Conservation (phyloP, 1,139 yeast species). For the Diutina rugosa region DNA sequence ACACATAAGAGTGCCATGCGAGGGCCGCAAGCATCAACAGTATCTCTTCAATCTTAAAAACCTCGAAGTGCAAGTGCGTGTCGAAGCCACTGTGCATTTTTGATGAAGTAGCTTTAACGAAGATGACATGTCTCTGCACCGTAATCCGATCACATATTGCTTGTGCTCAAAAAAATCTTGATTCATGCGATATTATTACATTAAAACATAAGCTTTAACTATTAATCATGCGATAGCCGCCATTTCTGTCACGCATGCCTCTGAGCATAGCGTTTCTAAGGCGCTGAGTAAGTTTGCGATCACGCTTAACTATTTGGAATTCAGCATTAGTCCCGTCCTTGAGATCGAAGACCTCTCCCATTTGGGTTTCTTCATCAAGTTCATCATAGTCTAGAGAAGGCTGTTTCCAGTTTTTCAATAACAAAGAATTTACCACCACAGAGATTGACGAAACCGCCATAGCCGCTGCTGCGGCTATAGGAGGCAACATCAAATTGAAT, state of each 20-base stretch:
- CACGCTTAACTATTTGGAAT: background rate
- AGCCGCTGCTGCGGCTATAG: constrained; percentile 85
- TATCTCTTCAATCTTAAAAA: no score
- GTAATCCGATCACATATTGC: no score
- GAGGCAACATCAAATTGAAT: constrained; percentile 64
- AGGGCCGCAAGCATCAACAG: no score
- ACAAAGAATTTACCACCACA: constrained; percentile 71
- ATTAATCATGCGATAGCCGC: background rate
- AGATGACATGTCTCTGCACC: no score
- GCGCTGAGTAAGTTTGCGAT: background rate
- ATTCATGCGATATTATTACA: background rate
- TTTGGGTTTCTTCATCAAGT: background rate
- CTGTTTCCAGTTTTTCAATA: constrained; percentile 51
- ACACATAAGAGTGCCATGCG: background rate
- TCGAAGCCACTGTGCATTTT: no score
- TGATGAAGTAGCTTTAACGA: no score
- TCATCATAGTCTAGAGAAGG: constrained; percentile 14
- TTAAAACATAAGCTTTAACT: background rate
- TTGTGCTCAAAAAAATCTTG: background rate
- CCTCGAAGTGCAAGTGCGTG: no score
- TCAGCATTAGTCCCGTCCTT: background rate
- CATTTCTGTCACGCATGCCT: background rate
- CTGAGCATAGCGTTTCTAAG: background rate
- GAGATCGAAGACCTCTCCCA: background rate
- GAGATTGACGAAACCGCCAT: constrained; percentile 91